phyloP scores from a whole-genome alignment of 331 rosid species.

The Pyracantha coccinea region DNA sequence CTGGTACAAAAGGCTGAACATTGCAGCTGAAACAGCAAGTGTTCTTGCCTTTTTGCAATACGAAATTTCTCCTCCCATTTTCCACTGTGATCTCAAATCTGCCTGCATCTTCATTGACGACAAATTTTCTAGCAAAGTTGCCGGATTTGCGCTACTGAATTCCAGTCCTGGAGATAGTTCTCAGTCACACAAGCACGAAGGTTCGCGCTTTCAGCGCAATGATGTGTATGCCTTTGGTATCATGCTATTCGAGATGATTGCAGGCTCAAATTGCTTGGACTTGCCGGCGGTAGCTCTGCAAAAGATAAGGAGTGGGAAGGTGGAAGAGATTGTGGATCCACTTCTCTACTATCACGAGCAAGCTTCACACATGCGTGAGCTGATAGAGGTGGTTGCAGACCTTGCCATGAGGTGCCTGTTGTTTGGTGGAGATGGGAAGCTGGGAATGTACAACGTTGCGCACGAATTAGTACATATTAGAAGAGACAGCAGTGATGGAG shows the following conservation, averaged over 20 bases:
- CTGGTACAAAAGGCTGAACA: slow-evolving; percentile 67
- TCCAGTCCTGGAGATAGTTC: slow-evolving; percentile 19
- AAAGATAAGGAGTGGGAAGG: slow-evolving; percentile 60
- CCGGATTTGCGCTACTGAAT: slow-evolving; percentile 52
- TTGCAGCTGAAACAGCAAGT: slow-evolving; percentile 70
- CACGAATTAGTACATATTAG: slow-evolving; percentile 49
- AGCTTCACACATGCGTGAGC: slow-evolving; percentile 45
- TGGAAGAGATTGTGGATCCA: slow-evolving; percentile 85
- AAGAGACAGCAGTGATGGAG: slow-evolving; percentile 48
- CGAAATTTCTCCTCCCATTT: slow-evolving; percentile 69
- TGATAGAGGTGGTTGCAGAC: slow-evolving; percentile 69
- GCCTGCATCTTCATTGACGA: slow-evolving; percentile 52
- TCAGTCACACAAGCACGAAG: slow-evolving; percentile 18
- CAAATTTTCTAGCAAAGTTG: slow-evolving; percentile 54
- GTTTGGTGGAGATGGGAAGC: slow-evolving; percentile 73
- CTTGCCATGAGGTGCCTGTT: slow-evolving; percentile 81
- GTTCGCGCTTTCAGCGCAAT: slow-evolving; percentile 24
- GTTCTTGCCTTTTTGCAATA: slow-evolving; percentile 60
- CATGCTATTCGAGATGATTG: slow-evolving; percentile 66
- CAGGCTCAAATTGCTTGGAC: slow-evolving; percentile 61
- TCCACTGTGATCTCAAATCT: slow-evolving; percentile 68
- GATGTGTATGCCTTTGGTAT: slow-evolving; percentile 83
- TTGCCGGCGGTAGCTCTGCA: slow-evolving; percentile 49
- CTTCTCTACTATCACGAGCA: slow-evolving; percentile 64
- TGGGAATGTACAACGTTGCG: slow-evolving; percentile 71